Evolutionary conservation across 768 basidiomycete genomes (phyloP).

Genomic region (Astraeus odoratus): DNA sequence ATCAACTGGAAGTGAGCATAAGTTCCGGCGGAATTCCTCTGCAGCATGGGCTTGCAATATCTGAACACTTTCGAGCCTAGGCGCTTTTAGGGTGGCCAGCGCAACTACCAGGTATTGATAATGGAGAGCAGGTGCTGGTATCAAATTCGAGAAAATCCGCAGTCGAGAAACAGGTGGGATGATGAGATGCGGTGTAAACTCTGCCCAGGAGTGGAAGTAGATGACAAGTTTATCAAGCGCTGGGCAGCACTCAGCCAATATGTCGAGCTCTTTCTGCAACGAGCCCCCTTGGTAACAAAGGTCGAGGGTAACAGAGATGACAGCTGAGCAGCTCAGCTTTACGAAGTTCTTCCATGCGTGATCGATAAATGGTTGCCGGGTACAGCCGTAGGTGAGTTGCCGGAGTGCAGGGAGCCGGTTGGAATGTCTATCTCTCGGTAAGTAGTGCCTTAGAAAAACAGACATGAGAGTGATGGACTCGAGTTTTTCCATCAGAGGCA

Average conservation of each 20-base stretch:
- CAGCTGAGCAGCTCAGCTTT: slow-evolving; percentile 18
- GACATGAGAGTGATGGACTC: slow-evolving; percentile 22
- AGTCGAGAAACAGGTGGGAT: slow-evolving; percentile 22
- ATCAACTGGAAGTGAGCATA: slow-evolving; percentile 1
- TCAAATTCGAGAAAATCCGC: slow-evolving; percentile 16
- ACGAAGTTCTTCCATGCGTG: slow-evolving; percentile 23
- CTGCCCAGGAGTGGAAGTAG: slow-evolving; percentile 20
- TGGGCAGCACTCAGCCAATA: slow-evolving; percentile 20
- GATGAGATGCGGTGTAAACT: slow-evolving; percentile 13
- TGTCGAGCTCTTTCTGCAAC: slow-evolving; percentile 19
- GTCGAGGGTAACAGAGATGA: slow-evolving; percentile 22
- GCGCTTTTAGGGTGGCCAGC: slow-evolving; percentile 16
- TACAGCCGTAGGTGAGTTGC: slow-evolving; percentile 26
- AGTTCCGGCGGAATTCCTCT: slow-evolving; percentile 10
- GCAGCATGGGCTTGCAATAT: slow-evolving; percentile 13
- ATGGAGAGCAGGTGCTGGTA: slow-evolving; percentile 10
- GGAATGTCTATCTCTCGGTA: slow-evolving; percentile 19
- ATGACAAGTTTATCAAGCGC: slow-evolving; percentile 20
- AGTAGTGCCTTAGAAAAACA: slow-evolving; percentile 24
- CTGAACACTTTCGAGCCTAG: slow-evolving; percentile 15
- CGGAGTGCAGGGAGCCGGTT: slow-evolving; percentile 25
- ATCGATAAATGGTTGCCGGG: slow-evolving; percentile 23
- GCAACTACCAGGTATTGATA: slow-evolving; percentile 14
- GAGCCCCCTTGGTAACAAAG: slow-evolving; percentile 19
- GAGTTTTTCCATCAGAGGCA: slow-evolving; percentile 22